Base-by-base conservation (phyloP, 2,329 filamentous ascomycete species). In the Pestalotiopsis sp. region DNA sequence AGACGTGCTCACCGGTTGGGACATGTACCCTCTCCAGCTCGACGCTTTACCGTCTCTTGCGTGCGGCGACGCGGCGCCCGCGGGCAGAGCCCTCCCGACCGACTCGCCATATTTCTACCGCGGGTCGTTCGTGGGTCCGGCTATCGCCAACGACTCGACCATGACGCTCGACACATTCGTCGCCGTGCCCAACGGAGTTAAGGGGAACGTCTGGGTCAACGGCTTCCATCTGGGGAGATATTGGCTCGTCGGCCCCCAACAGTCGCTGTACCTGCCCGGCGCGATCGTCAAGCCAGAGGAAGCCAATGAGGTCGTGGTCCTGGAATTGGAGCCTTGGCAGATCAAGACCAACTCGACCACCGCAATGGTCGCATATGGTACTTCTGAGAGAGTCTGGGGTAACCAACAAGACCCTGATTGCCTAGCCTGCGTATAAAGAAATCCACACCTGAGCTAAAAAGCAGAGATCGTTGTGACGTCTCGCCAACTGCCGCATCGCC, bases 181-280 rank as follows among this genome's bases (percentile, higher is more conserved):
- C 0, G 72, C 77, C 2, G 71, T 85, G 3, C 80, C 81, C 2
- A 74, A 74, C 11, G 82, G 82, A 27, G 75, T 81, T 31, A 86
- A 85, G 72, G 84, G 84, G 0, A 77, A 79, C 20, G 80, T 85
- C 0, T 86, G 81, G 80, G 79, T 85, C 1, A 85, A 85, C 66
- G 82, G 80, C 13, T 75, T 81, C 39, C 82, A 85, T 62, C 73
- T 85, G 2, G 83, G 84, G 9, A 72, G 83, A 25, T 85, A 84
- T 70, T 86, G 83, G 84, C 73, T 76, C 14, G 75, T 85, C 41
- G 84, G 83, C 0, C 83, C 83, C 2, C 84, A 85, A 73, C 83
- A 85, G 73, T 80, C 78, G n/a, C 72, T 85, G 4, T 86, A 84
- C 68, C 68, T 85, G 1, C 84, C 83, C 0, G 82, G 82, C 1